These are phyloP conservation scores for Stagonosporopsis rhizophila DNA, from an alignment of 2,329 filamentous ascomycete species.

Conservation along the genomic window DNA sequence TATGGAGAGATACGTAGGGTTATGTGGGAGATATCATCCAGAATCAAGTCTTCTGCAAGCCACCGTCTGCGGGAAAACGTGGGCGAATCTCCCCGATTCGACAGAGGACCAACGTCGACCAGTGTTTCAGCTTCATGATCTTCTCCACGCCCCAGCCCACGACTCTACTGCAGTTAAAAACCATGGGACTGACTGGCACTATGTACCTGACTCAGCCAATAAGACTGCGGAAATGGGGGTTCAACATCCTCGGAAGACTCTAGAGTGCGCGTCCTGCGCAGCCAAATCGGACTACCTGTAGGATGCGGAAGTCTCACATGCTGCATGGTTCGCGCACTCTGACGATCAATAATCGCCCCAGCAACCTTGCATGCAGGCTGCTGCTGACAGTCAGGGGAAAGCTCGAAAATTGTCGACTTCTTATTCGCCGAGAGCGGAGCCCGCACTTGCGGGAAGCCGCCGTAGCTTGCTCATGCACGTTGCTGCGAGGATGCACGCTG, in stretches of 20 bases:
- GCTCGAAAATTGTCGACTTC: slow-evolving; percentile 18
- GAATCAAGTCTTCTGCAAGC: slow-evolving; percentile 8
- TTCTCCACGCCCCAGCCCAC: slow-evolving; percentile 13
- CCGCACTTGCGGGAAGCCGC: slow-evolving; percentile 28
- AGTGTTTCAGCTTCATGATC: slow-evolving; percentile 30
- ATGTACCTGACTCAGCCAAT: background rate
- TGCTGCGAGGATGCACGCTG: slow-evolving; percentile 37
- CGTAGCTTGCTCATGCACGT: slow-evolving; percentile 36
- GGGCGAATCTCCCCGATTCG: slow-evolving; percentile 24
- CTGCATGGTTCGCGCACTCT: slow-evolving; percentile 1
- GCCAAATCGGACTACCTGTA: background rate
- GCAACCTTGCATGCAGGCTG: slow-evolving; percentile 14
- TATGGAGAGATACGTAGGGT: background rate
- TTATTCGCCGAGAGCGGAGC: slow-evolving; percentile 31
- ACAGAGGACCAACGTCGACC: slow-evolving; percentile 18
- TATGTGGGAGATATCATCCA: background rate
- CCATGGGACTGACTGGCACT: slow-evolving; percentile 12
- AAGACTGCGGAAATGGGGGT: background rate
- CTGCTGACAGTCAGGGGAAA: slow-evolving; percentile 25
- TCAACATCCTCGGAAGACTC: background rate
- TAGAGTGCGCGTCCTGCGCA: slow-evolving; percentile 6
- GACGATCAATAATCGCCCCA: slow-evolving; percentile 25
- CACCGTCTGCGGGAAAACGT: background rate
- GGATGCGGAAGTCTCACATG: slow-evolving; percentile 8
- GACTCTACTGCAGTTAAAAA: slow-evolving; percentile 16